Conservation (phyloP, 345 rosid species). For the Salix koriyanagi region DNA sequence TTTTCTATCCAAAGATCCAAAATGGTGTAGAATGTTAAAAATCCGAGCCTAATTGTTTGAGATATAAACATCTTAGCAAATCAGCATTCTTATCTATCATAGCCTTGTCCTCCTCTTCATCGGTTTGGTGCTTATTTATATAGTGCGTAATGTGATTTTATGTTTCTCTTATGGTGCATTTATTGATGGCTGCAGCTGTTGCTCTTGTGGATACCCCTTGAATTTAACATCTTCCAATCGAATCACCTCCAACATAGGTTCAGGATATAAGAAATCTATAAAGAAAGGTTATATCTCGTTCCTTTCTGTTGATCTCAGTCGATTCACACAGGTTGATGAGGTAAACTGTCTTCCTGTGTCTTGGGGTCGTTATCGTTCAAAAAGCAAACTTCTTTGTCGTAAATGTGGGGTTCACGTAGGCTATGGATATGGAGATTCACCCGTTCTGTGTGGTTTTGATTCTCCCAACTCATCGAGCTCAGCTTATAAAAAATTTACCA, state of each 20-base stretch:
- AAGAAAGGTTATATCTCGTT: conserved; percentile 46
- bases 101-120: not conserved
- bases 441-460: conserved; percentile 51
- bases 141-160: not conserved
- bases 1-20: not conserved
- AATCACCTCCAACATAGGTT: conserved; percentile 39
- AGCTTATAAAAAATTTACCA: conserved; percentile 39
- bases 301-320: conserved; percentile 50
- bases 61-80: not conserved
- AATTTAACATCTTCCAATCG: conserved; percentile 47
- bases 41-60: not conserved
- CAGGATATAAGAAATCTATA: conserved; percentile 40
- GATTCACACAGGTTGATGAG: conserved; percentile 61
- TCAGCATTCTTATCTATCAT: conserved; percentile 4
- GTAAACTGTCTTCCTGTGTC: conserved; percentile 45
- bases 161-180: not conserved
- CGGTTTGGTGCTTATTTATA: not conserved
- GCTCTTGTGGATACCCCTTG: conserved; percentile 61
- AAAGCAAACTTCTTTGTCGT: conserved; percentile 60
- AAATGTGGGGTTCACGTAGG: conserved; percentile 64
- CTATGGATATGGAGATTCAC: conserved; percentile 50
- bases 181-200: conserved; percentile 39
- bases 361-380: conserved; percentile 39
- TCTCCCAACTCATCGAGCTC: conserved; percentile 38
- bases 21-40: not conserved